These are phyloP conservation scores for Chlorociboria aeruginascens DNA, from an alignment of 495 filamentous ascomycete species.

Conservation along the genomic window DNA sequence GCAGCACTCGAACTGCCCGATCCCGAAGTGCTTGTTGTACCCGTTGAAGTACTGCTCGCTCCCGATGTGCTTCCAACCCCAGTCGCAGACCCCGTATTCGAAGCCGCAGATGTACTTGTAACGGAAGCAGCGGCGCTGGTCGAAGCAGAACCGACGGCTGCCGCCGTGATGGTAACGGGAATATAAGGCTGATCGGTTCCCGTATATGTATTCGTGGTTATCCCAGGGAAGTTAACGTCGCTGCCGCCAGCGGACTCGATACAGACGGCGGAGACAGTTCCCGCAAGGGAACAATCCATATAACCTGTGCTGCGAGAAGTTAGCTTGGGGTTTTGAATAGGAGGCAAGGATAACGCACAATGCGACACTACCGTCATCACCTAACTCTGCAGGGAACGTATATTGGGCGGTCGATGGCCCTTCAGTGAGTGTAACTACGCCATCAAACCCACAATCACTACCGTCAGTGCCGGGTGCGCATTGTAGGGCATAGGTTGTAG, in stretches of 20 bases:
- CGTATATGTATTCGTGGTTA: conserved; percentile 12
- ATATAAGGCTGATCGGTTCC: conserved; percentile 6
- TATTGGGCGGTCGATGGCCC: conserved; percentile 4
- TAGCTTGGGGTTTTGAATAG: background rate
- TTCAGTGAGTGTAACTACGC: conserved; percentile 1
- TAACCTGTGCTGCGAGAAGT: conserved; percentile 24
- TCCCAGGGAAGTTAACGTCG: conserved; percentile 20
- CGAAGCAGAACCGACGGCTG: background rate
- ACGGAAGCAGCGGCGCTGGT: background rate
- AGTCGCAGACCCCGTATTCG: background rate
- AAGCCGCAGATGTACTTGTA: background rate
- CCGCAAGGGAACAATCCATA: conserved; percentile 40
- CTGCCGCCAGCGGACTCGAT: conserved; percentile 26
- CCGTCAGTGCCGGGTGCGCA: conserved; percentile 1
- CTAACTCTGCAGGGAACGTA: background rate
- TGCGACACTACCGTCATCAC: background rate
- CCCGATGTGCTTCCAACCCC: background rate
- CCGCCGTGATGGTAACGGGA: conserved; percentile 28
- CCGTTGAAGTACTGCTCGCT: background rate
- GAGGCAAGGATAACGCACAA: background rate
- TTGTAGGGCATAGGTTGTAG: conserved; percentile 11
- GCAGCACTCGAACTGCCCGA: background rate
- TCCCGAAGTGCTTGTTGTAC: background rate
- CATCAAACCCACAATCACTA: conserved; percentile 3
- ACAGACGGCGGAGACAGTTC: conserved; percentile 43